phyloP scores from a whole-genome alignment of 495 filamentous ascomycete species.

The Endocarpon pusillum region DNA sequence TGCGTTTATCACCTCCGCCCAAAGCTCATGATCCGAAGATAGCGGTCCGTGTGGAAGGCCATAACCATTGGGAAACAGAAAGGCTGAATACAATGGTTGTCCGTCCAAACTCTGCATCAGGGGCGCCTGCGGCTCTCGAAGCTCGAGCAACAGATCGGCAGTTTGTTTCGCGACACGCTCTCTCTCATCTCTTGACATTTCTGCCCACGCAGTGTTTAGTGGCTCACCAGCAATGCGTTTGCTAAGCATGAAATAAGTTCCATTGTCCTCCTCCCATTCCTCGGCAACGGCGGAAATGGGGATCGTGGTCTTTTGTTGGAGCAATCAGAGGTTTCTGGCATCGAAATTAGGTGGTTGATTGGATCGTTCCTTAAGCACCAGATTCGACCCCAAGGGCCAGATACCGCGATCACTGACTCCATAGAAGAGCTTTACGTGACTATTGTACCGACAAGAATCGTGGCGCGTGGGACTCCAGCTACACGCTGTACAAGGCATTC shows the following conservation, averaged over 20 bases:
- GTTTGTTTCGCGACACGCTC: constrained; percentile 16
- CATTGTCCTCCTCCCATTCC: constrained; percentile 10
- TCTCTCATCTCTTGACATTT: constrained; percentile 9
- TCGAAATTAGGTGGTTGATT: no score
- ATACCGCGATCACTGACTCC: constrained; percentile 14
- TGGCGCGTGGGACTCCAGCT: constrained; percentile 13
- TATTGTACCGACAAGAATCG: constrained; percentile 15
- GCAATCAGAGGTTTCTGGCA: constrained; percentile 10
- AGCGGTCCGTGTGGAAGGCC: constrained; percentile 11
- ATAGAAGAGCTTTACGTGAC: constrained; percentile 20
- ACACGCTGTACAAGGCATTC: constrained; percentile 13
- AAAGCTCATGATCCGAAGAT: constrained; percentile 14
- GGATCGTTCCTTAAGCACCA: constrained; percentile 16
- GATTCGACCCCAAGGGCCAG: constrained; percentile 18
- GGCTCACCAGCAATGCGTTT: constrained; percentile 13
- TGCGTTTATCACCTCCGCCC: constrained; percentile 10
- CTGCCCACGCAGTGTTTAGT: constrained; percentile 11
- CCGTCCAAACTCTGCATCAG: constrained; percentile 13
- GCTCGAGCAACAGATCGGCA: constrained; percentile 15
- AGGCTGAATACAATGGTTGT: constrained; percentile 8
- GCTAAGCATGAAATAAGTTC: constrained; percentile 7
- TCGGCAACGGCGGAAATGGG: constrained; percentile 11
- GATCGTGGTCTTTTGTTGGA: constrained; percentile 12
- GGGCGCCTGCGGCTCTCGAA: constrained; percentile 14
- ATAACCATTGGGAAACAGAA: constrained; percentile 4